Evolutionary conservation across 2,329 filamentous ascomycete species (phyloP).

Genomic region (Aspergillus cejpii): DNA sequence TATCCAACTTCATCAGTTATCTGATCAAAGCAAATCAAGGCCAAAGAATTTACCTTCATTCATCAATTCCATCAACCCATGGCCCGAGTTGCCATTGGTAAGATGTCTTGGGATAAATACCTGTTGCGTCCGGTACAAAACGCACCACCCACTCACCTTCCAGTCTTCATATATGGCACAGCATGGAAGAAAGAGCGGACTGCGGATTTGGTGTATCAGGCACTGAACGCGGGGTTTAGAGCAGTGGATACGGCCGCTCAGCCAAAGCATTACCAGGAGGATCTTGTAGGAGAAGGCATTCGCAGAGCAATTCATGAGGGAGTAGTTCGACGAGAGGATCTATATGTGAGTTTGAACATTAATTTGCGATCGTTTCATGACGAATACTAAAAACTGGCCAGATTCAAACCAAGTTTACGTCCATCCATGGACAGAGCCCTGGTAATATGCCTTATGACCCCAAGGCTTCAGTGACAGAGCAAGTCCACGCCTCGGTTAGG

Average conservation of each 20-base stretch:
- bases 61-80: conserved; percentile 7
- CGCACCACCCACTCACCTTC: conserved; percentile 26
- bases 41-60: too few relatives aligned
- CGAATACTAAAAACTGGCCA: conserved; percentile 24
- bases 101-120: conserved; percentile 30
- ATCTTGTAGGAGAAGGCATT: conserved; percentile 62
- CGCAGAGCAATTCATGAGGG: conserved; percentile 54
- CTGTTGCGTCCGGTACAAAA: conserved; percentile 23
- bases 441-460: conserved; percentile 58
- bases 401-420: conserved; percentile 80
- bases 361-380: background rate
- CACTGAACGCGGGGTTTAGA: conserved; percentile 62
- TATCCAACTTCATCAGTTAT: background rate
- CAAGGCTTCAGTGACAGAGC: conserved; percentile 51
- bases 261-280: conserved; percentile 70
- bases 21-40: background rate
- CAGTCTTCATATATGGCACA: conserved; percentile 64
- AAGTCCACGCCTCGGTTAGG: conserved; percentile 60
- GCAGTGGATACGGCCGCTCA: conserved; percentile 73
- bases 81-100: conserved; percentile 20
- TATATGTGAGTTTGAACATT: conserved; percentile 55
- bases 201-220: conserved; percentile 59
- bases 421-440: conserved; percentile 55
- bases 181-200: conserved; percentile 76
- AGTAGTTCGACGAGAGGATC: conserved; percentile 51